These are phyloP conservation scores for Lignosus rhinocerotis DNA, from an alignment of 1,284 basidiomycete species.

Conservation along the genomic window DNA sequence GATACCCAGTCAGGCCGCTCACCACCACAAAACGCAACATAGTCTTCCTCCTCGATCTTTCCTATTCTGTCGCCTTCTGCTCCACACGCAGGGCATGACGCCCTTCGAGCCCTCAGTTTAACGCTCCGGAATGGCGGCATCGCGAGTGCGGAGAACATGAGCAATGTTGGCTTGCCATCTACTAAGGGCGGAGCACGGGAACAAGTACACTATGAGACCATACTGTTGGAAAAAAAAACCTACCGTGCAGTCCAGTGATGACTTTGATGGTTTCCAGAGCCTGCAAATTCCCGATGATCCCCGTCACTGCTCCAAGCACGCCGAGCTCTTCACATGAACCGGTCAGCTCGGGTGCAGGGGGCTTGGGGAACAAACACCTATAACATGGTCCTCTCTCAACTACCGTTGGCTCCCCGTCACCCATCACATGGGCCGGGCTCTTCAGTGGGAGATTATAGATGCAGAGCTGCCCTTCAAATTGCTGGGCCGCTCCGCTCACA, in stretches of 20 bases:
- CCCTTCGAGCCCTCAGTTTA: constrained; percentile 70
- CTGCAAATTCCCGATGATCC: constrained; percentile 90
- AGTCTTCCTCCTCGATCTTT: constrained; percentile 60
- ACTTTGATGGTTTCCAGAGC: constrained; percentile 90
- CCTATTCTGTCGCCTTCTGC: constrained; percentile 43
- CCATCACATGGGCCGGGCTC: not conserved
- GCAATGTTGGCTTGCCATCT: constrained; percentile 64
- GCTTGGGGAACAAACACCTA: constrained; percentile 88
- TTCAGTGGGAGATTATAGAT: constrained; percentile 58
- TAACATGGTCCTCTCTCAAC: constrained; percentile 81
- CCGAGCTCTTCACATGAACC: constrained; percentile 91
- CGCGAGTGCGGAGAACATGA: constrained; percentile 74
- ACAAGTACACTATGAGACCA: not conserved
- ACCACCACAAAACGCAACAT: constrained; percentile 80
- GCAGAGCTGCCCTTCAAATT: constrained; percentile 88
- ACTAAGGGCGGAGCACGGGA: not conserved
- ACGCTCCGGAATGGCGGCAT: constrained; percentile 79
- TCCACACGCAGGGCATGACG: constrained; percentile 66
- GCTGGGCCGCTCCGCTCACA: constrained; percentile 92
- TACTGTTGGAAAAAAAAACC: constrained; percentile 25
- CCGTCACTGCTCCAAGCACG: constrained; percentile 88
- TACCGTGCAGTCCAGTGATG: constrained; percentile 72
- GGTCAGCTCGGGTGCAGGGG: constrained; percentile 60
- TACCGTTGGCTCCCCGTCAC: constrained; percentile 32
- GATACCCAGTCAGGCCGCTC: constrained; percentile 61